phyloP scores from a whole-genome alignment of 768 basidiomycete genomes.

The Suillus subaureus region DNA sequence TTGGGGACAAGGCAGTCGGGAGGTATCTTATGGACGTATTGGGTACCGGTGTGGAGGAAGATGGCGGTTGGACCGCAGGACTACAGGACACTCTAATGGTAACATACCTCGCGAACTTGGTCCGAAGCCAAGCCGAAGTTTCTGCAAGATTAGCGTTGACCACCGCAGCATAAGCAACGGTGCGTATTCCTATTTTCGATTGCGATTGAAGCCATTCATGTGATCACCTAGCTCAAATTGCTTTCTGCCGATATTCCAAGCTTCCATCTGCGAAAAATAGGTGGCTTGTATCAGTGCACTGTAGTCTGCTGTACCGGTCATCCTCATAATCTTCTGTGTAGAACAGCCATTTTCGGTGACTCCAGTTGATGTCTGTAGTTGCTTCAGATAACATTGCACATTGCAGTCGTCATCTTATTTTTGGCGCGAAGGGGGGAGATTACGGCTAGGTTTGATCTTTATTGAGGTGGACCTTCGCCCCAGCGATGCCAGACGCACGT shows the following conservation, averaged over 20 bases:
- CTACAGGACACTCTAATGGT: conserved; percentile 94
- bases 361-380: not conserved
- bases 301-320: conserved; percentile 1
- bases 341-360: not conserved
- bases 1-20: conserved; percentile 85
- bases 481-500: not conserved
- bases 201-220: conserved; percentile 7
- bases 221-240: not conserved
- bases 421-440: not conserved
- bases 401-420: not conserved
- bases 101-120: conserved; percentile 90
- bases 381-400: no score
- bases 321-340: not conserved
- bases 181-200: conserved; percentile 3
- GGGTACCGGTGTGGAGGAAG: conserved; percentile 70
- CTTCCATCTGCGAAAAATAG: not conserved
- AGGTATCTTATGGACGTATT: conserved; percentile 90
- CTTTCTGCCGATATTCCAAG: not conserved
- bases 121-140: conserved; percentile 91
- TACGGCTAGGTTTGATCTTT: not conserved
- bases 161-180: conserved; percentile 40
- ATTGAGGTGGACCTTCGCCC: not conserved
- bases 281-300: conserved; percentile 1
- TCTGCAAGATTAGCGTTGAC: conserved; percentile 84
- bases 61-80: conserved; percentile 72